Conservation (phyloP, 1,139 yeast genomes). For the Petasospora fabianii region DNA sequence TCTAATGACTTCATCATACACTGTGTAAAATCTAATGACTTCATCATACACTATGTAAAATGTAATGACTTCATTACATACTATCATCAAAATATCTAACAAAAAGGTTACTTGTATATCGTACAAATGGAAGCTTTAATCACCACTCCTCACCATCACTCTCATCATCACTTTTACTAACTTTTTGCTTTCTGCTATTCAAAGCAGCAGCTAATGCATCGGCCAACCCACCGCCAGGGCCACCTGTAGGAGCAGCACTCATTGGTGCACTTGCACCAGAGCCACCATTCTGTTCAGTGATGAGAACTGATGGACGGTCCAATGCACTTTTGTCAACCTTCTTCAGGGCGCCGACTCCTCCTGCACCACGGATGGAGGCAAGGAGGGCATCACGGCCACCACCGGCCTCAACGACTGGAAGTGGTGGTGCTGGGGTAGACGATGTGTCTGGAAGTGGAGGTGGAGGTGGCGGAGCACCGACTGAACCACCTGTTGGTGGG, state of each 20-base stretch:
- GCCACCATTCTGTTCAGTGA: constrained; percentile 72
- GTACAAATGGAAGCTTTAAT: constrained; percentile 3
- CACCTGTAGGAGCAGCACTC: constrained; percentile 11
- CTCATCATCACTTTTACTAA: constrained; percentile 81
- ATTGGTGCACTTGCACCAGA: constrained; percentile 4
- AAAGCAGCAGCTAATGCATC: constrained; percentile 89
- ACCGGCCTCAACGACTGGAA: constrained; percentile 38
- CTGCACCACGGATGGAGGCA: constrained; percentile 81
- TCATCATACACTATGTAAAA: no score
- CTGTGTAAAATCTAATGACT: no score
- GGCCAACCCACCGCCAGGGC: constrained; percentile 50
- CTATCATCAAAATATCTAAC: no score
- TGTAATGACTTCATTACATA: no score
- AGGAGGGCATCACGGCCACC: constrained; percentile 75
- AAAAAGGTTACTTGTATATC: no score
- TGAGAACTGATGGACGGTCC: constrained; percentile 69
- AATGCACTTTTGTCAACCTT: constrained; percentile 81
- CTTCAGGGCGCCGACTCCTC: constrained; percentile 63
- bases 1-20: no score
- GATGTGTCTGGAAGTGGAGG: constrained; percentile 33
- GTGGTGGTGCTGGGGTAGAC: constrained; percentile 37
- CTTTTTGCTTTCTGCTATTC: constrained; percentile 75
- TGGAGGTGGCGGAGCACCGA: constrained; percentile 17
- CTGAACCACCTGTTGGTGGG: constrained; percentile 16
- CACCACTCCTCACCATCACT: constrained; percentile 72